These are phyloP conservation scores for Paecilomyces formosus DNA, from an alignment of 2,329 filamentous ascomycete species.

Conservation along the genomic window DNA sequence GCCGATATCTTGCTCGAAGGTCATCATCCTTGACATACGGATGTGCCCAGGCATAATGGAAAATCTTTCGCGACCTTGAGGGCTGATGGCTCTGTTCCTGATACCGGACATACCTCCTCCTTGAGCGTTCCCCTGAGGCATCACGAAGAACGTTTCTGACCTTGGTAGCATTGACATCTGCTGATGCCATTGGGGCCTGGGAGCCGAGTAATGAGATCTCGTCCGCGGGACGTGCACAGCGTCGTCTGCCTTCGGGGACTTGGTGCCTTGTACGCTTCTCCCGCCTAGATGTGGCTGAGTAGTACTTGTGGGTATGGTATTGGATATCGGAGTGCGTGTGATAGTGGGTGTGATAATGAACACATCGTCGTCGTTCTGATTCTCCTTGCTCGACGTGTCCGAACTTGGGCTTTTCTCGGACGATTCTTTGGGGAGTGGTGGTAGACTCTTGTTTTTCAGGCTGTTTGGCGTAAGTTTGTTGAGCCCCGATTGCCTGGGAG, in stretches of 20 bases:
- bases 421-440: neutral
- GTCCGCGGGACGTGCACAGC: neutral
- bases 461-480: neutral
- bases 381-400: conserved; percentile 15
- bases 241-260: neutral
- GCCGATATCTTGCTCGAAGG: conserved; percentile 11
- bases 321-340: conserved; percentile 32
- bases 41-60: conserved; percentile 29
- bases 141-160: conserved; percentile 14
- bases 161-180: conserved; percentile 16
- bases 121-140: conserved; percentile 12
- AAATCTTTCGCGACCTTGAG: conserved; percentile 7
- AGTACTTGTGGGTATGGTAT: conserved; percentile 11
- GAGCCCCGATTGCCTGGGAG: conserved; percentile 1
- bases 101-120: conserved; percentile 7
- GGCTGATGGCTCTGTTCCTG: conserved; percentile 9
- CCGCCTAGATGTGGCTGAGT: neutral
- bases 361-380: conserved; percentile 21
- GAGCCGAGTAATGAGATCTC: conserved; percentile 2
- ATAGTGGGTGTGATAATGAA: conserved; percentile 35
- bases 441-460: neutral
- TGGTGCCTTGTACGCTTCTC: neutral
- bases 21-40: conserved; percentile 24
- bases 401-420: conserved; percentile 1
- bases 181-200: conserved; percentile 19